These are phyloP conservation scores for Brassica juncea DNA, from an alignment of 345 rosid genomes.

Conservation along the genomic window DNA sequence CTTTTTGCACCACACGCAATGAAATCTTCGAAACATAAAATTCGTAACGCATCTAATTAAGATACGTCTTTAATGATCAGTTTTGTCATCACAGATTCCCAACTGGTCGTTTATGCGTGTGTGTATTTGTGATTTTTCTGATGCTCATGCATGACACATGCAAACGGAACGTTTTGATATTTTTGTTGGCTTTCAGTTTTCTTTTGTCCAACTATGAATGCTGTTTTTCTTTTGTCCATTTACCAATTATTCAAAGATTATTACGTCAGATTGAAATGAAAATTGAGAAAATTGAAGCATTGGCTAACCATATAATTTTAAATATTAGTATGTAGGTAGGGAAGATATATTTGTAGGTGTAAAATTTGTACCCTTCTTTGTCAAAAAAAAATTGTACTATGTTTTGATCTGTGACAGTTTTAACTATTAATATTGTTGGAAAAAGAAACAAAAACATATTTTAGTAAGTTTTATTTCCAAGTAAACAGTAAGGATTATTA, in stretches of 20 bases:
- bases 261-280: not conserved
- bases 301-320: not conserved
- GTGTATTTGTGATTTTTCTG: not conserved
- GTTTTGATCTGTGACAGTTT: not conserved
- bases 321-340: not conserved
- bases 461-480: not conserved
- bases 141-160: slow-evolving; percentile 16
- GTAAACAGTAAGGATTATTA: not conserved
- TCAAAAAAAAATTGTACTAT: not conserved
- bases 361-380: not conserved
- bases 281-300: not conserved
- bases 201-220: not conserved
- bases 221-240: not conserved
- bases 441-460: not conserved
- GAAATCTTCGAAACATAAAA: slow-evolving; percentile 27
- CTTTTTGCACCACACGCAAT: slow-evolving; percentile 32
- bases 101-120: not conserved
- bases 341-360: not conserved
- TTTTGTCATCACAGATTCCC: not conserved
- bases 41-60: slow-evolving; percentile 26
- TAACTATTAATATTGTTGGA: not conserved
- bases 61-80: not conserved
- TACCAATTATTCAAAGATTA: not conserved
- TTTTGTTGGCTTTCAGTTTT: slow-evolving; percentile 2
- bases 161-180: not conserved